Evolutionary conservation across 192 early-diverging fungal species (phyloP).

Genomic region (Coemansia sp.): DNA sequence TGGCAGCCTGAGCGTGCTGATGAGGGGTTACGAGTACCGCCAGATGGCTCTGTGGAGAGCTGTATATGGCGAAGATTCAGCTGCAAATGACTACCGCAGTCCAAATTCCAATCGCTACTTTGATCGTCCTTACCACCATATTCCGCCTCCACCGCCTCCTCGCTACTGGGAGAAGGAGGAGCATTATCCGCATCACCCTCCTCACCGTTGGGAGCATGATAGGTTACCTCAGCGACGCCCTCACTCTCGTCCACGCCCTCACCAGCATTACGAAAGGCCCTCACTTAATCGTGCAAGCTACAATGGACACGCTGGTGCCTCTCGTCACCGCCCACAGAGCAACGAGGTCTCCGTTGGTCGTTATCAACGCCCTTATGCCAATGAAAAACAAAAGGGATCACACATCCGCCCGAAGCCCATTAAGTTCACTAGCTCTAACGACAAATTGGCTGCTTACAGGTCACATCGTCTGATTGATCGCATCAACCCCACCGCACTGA

Average conservation of each 20-base stretch:
- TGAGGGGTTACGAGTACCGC: neutral
- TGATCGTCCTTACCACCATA: conserved; percentile 2
- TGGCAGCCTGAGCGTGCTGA: neutral
- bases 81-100: neutral
- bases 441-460: neutral
- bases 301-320: neutral
- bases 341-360: neutral
- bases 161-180: conserved; percentile 1
- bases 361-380: neutral
- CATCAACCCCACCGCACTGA: conserved; percentile 31
- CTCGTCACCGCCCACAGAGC: neutral
- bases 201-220: conserved; percentile 7
- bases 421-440: neutral
- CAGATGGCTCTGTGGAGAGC: neutral
- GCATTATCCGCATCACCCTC: conserved; percentile 4
- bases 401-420: conserved; percentile 13
- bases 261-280: neutral
- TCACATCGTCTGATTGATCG: neutral
- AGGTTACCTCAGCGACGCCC: neutral
- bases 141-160: neutral
- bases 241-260: neutral
- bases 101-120: neutral
- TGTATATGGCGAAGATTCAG: neutral
- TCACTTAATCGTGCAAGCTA: neutral
- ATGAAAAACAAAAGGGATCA: neutral